Base-by-base conservation (phyloP, 768 basidiomycete genomes). In the Mycena galopus region DNA sequence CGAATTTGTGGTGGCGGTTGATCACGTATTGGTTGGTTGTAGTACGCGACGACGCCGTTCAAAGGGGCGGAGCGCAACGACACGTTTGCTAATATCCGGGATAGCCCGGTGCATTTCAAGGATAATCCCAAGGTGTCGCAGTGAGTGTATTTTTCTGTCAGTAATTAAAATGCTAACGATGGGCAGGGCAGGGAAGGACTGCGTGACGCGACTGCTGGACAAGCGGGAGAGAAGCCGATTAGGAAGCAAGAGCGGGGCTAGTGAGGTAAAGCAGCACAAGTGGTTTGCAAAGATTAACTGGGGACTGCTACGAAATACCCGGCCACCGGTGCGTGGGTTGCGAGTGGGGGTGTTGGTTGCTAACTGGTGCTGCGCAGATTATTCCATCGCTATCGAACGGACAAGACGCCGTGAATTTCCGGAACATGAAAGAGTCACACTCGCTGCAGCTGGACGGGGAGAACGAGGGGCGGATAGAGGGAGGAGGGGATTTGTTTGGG, bases 41-140 rank as follows among this genome's bases (percentile, higher is more conserved):
- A 98, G 96, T 99, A 94, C 83, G 97, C 96, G 39, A 98, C 96
- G 70, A 99, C 98, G 71, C 98, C 98, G 51, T 99, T 99, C 93
- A 99, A 99, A 85, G 98, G 98, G 57, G 88, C 89, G 67, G 93
- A 96, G 86, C 93, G 98, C 77, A 93, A 93, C 82, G 96, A 96
- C 77, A 99, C 98, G 37, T 99, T 99, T 87, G 86, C 91, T 81
- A 99, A 98, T 85, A 97, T 99, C 82, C 92, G 96, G 81, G 87
- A 93, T 80, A 84, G 94, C 78, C 90, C 94, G 32, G 95, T 97
- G 56, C 86, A 90, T 71, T 99, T 98, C 88, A 93, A 92, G 63
- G 96, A 98, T 77, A 83, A 87, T 63, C 94, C 94, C 73, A 94
- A 92, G 82, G 89, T 95, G 77, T 89, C 94, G 59, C 88, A 86